Base-by-base conservation (phyloP, 192 early-diverging fungal genomes). In the Backusella liffmaniae region DNA sequence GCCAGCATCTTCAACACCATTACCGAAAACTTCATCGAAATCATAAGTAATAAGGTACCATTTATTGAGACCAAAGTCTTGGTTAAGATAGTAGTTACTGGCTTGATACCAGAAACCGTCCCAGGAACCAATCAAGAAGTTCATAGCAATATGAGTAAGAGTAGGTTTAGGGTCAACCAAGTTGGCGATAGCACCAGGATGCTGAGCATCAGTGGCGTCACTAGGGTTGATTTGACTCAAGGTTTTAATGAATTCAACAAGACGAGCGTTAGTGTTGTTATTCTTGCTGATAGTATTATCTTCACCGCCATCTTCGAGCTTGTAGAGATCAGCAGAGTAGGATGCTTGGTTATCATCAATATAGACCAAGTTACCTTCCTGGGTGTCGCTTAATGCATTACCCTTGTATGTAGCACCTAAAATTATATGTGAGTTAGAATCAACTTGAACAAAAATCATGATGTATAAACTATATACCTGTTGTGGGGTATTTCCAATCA, bases 1-100 rank as follows among this genome's bases (percentile, higher is more conserved):
- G 5, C 73, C 74, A 21, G 69, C 77, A 32, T 71, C 70, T 4
- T 78, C 66, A 34, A 74, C 77, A 36, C 79, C 82, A 7, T 67
- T 77, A 16, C 85, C 83, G 42, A 82, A 84, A 21, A 79, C 80
- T 37, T 82, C 80, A 53, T 86, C 85, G 35, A 84, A 86, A 44
- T 84, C 85, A 4, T 77, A 81, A 16, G 85, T 79, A 16, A 86
- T 74, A 44, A 79, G 79, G 35, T 68, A 78, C 82, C 82, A 86
- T 46, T 82, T 84, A n/a, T 78, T 75, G 10, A 68, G 67, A 16
- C 59, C 18, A 8, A 80, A 67, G 67, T 86, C 75, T 34, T 84
- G 76, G 41, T 82, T 84, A 71, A 86, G 67, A 39, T 82, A 79
- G 71, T 79, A 86, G 70, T 86, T 84, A 37, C 78, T 80, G 51